A percentile compares a stretch with the other conserved stretches of the same genome.
Evolutionary conservation across 2,329 filamentous ascomycete species (phyloP).

Genomic region (Penicillium sclerotigenum): DNA sequence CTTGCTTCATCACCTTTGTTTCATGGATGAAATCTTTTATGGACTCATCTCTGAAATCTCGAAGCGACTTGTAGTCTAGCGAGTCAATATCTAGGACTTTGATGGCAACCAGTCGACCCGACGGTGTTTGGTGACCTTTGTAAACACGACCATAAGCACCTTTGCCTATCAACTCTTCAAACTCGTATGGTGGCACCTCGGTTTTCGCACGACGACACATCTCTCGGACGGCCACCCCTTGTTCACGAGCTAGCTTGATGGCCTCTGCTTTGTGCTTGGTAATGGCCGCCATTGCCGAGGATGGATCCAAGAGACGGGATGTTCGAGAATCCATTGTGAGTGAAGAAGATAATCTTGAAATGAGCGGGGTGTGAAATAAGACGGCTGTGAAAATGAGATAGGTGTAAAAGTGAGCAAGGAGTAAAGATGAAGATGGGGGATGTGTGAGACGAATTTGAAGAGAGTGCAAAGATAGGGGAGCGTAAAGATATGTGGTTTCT

Average conservation of each 20-base stretch:
- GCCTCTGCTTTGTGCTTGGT: conserved; percentile 51
- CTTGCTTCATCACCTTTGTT: conserved; percentile 60
- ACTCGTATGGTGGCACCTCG: conserved; percentile 46
- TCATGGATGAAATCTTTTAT: conserved; percentile 59
- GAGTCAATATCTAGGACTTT: conserved; percentile 53
- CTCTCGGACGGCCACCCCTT: conserved; percentile 45
- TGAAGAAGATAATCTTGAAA: background rate
- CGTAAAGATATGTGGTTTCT: background rate
- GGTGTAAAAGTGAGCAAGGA: background rate
- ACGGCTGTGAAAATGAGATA: background rate
- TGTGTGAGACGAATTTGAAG: background rate
- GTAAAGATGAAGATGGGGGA: background rate
- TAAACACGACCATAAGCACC: conserved; percentile 52
- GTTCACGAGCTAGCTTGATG: conserved; percentile 46
- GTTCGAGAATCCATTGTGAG: conserved; percentile 30
- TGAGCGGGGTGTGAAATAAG: background rate
- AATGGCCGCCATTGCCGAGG: conserved; percentile 44
- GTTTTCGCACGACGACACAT: conserved; percentile 47
- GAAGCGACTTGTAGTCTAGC: conserved; percentile 46
- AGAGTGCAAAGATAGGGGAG: no score
- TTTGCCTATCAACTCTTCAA: conserved; percentile 52
- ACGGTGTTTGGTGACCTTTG: conserved; percentile 44
- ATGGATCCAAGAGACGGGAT: conserved; percentile 41
- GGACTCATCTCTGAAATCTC: conserved; percentile 49
- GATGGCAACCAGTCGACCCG: conserved; percentile 47